A percentile compares a stretch with the other conserved stretches of the same genome.
These are phyloP conservation scores for Tricholoma terreum DNA, from an alignment of 768 basidiomycete species.

Conservation along the genomic window DNA sequence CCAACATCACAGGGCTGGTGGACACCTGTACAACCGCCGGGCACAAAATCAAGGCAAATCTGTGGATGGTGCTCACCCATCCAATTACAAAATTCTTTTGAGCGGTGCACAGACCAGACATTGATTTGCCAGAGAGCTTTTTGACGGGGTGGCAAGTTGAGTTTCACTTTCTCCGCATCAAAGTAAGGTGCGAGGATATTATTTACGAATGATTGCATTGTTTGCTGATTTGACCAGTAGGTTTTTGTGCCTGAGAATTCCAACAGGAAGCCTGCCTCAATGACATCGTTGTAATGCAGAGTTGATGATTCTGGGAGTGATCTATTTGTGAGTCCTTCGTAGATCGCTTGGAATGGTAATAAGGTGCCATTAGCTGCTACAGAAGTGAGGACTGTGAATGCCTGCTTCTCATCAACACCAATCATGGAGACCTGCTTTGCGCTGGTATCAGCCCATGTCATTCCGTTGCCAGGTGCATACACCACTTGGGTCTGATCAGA, in stretches of 20 bases:
- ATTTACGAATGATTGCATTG: not conserved
- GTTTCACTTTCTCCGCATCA: not conserved
- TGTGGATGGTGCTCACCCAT: not conserved
- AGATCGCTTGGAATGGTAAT: no score
- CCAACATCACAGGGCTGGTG: no score
- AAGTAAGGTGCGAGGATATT: not conserved
- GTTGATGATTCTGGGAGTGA: not conserved
- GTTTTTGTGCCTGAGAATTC: not conserved
- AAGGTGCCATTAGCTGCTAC: no score
- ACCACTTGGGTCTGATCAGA: slow-evolving; percentile 33
- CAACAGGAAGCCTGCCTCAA: not conserved
- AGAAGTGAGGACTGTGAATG: not conserved
- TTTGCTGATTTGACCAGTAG: no score
- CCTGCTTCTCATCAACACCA: no score
- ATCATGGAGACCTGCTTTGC: no score
- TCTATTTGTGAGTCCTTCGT: no score
- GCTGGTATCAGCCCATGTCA: slow-evolving; percentile 28
- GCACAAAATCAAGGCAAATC: not conserved
- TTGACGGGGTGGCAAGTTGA: not conserved
- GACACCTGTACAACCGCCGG: slow-evolving; percentile 21
- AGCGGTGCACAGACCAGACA: not conserved
- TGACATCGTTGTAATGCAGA: no score
- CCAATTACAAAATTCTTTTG: not conserved
- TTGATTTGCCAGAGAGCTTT: not conserved
- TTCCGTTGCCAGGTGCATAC: slow-evolving; percentile 24